phyloP scores from a whole-genome alignment of 768 basidiomycete genomes.

The Megacollybia marginata region DNA sequence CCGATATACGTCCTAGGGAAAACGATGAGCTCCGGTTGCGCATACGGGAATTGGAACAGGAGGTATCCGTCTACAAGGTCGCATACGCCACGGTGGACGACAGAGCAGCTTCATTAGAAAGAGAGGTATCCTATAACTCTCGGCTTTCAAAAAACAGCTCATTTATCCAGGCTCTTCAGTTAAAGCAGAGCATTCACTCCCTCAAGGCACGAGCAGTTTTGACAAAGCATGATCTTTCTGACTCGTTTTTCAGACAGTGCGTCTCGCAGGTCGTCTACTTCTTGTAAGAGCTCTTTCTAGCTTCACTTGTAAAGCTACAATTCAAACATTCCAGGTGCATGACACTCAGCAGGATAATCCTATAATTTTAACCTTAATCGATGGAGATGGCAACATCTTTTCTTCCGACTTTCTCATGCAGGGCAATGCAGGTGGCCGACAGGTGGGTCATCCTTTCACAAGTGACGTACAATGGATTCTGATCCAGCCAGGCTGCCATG shows the following conservation, averaged over 20 bases:
- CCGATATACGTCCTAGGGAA: background rate
- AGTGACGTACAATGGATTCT: constrained; percentile 16
- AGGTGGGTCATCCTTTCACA: constrained; percentile 42
- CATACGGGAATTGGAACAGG: constrained; percentile 6
- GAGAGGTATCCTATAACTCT: constrained; percentile 14
- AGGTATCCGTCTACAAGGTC: constrained; percentile 4
- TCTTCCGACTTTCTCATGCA: constrained; percentile 40
- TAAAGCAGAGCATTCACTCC: too few relatives aligned
- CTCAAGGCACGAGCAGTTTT: too few relatives aligned
- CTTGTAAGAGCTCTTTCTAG: background rate
- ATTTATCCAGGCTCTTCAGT: too few relatives aligned
- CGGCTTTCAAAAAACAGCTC: too few relatives aligned
- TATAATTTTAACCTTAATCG: constrained; percentile 44
- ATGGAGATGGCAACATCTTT: constrained; percentile 64
- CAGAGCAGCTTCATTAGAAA: constrained; percentile 15
- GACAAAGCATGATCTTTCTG: too few relatives aligned
- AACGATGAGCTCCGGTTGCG: background rate
- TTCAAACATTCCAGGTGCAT: background rate
- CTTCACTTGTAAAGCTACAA: background rate
- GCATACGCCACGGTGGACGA: constrained; percentile 3
- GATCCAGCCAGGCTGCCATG: constrained; percentile 15
- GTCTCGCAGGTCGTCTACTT: constrained; percentile 1
- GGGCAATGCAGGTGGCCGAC: constrained; percentile 51
- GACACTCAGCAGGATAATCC: constrained; percentile 17
- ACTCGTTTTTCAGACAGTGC: constrained; percentile 23